Evolutionary conservation across 805 yeast species (phyloP).

Genomic region (Brettanomyces sp.): DNA sequence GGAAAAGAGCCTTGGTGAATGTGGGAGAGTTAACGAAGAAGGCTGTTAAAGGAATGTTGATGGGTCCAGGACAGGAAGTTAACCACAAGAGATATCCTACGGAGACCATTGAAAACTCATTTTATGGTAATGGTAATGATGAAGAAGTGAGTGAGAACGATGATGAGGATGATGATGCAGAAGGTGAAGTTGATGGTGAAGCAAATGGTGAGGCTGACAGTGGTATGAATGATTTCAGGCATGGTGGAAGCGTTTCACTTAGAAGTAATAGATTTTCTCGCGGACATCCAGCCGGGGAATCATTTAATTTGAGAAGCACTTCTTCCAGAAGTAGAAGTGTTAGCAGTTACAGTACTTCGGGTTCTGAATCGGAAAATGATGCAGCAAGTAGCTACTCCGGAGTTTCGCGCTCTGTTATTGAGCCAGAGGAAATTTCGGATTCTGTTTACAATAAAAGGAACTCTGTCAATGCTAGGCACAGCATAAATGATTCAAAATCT

Average conservation of each 20-base stretch:
- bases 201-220: not conserved
- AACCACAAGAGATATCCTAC: not conserved
- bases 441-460: too few species aligned
- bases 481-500: too few species aligned
- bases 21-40: not conserved
- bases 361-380: not conserved
- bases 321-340: not conserved
- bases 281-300: too few species aligned
- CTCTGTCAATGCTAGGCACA: too few species aligned
- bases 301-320: not conserved
- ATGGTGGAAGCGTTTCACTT: too few species aligned
- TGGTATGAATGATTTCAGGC: not conserved
- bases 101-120: not conserved
- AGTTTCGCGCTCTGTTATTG: not conserved
- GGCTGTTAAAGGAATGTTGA: not conserved
- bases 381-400: not conserved
- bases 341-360: not conserved
- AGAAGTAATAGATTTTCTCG: too few species aligned
- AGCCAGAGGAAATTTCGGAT: not conserved
- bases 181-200: not conserved
- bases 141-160: not conserved
- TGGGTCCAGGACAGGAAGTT: constrained; percentile 1
- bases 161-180: not conserved
- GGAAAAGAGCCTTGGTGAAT: not conserved
- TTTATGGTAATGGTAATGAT: not conserved